Conservation (phyloP, 306 rosid species). For the Amphicarpaea edgeworthii region DNA sequence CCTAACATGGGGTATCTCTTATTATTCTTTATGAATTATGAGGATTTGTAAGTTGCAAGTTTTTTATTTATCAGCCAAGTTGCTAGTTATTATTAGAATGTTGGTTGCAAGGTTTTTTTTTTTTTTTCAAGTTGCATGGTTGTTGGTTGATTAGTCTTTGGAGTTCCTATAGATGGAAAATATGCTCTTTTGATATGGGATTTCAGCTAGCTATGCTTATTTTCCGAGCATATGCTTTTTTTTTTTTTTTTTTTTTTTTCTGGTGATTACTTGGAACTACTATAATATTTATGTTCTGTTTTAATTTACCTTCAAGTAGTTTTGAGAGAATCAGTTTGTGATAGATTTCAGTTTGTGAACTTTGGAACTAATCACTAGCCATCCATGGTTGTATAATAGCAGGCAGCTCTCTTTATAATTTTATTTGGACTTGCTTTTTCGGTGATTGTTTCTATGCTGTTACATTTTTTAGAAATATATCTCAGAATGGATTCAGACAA, state of each 20-base stretch:
- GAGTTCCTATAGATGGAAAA: slow-evolving; percentile 18
- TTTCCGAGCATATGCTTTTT: neutral
- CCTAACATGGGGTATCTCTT: slow-evolving; percentile 20
- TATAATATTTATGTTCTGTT: slow-evolving; percentile 13
- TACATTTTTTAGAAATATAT: slow-evolving; percentile 22
- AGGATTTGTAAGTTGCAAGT: slow-evolving; percentile 27
- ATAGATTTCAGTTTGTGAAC: slow-evolving; percentile 40
- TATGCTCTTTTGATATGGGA: slow-evolving; percentile 13
- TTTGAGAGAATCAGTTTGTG: slow-evolving; percentile 8
- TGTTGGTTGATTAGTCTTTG: slow-evolving; percentile 18
- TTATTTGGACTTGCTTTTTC: slow-evolving; percentile 18
- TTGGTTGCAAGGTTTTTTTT: too few relatives aligned
- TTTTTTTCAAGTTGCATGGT: too few relatives aligned
- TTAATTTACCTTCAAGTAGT: neutral
- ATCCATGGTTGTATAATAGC: slow-evolving; percentile 3
- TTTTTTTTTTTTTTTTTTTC: slow-evolving; percentile 19
- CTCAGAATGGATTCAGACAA: neutral
- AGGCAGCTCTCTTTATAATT: slow-evolving; percentile 9
- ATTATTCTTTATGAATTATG: slow-evolving; percentile 12
- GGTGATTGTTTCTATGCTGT: neutral
- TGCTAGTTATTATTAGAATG: too few relatives aligned
- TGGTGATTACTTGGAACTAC: slow-evolving; percentile 40
- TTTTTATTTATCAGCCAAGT: too few relatives aligned
- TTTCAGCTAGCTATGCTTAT: slow-evolving; percentile 10
- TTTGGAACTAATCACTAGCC: slow-evolving; percentile 20